Conservation (phyloP, 2,329 filamentous ascomycete species). For the Thielaviopsis cerberus region DNA sequence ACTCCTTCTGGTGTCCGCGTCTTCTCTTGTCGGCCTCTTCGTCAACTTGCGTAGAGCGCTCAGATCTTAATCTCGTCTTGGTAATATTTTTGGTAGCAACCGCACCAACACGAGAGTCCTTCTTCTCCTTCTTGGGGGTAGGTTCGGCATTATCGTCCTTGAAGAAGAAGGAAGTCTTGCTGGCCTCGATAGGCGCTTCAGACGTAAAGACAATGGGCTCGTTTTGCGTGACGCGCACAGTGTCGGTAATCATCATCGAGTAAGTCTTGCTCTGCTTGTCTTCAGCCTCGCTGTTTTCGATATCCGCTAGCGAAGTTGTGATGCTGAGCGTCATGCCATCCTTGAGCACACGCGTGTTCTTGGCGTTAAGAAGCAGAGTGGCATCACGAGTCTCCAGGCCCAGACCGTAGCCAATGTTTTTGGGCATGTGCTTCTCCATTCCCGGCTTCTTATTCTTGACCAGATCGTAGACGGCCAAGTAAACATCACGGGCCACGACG, state of each 20-base stretch:
- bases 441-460: conserved; percentile 86
- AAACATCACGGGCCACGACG: conserved; percentile 71
- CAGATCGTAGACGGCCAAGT: conserved; percentile 63
- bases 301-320: conserved; percentile 73
- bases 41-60: conserved; percentile 71
- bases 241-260: conserved; percentile 79
- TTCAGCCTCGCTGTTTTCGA: conserved; percentile 70
- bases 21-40: conserved; percentile 78
- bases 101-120: conserved; percentile 62
- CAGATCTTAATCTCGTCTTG: conserved; percentile 76
- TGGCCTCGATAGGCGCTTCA: conserved; percentile 76
- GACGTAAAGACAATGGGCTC: conserved; percentile 83
- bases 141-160: conserved; percentile 83
- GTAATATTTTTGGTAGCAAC: conserved; percentile 91
- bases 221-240: conserved; percentile 64
- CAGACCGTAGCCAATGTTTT: conserved; percentile 79
- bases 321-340: conserved; percentile 95
- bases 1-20: conserved; percentile 80
- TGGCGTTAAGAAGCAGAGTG: conserved; percentile 68
- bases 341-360: conserved; percentile 66
- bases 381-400: conserved; percentile 79
- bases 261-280: conserved; percentile 82
- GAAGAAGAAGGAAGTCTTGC: conserved; percentile 96
- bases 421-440: conserved; percentile 83
- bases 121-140: conserved; percentile 79